A percentile compares a stretch with the other conserved stretches of the same genome.
These are phyloP conservation scores for Cladosporium sphaerospermum DNA, from an alignment of 2,329 filamentous ascomycete genomes.

Conservation along the genomic window DNA sequence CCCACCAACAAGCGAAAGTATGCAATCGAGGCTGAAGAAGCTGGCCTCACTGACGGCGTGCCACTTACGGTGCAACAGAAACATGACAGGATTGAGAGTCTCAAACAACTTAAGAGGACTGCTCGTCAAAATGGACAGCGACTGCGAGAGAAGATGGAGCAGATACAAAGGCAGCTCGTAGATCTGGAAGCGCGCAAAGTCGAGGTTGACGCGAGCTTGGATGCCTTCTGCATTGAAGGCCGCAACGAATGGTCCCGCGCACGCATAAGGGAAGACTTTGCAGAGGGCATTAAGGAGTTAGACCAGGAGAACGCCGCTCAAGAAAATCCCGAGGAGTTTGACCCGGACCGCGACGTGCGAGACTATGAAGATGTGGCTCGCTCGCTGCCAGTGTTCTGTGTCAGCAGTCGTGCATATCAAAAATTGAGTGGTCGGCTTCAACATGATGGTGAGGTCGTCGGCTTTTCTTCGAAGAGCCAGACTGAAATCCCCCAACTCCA, in stretches of 20 bases:
- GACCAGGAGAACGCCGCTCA: constrained; percentile 51
- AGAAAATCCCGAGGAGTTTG: constrained; percentile 49
- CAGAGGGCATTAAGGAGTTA: constrained; percentile 53
- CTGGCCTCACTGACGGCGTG: constrained; percentile 23
- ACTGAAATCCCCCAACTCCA: constrained; percentile 55
- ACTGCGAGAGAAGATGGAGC: constrained; percentile 28
- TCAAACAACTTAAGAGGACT: constrained; percentile 39
- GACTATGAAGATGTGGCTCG: constrained; percentile 54
- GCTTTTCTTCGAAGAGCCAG: constrained; percentile 48
- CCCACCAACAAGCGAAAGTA: constrained; percentile 40
- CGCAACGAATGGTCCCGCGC: constrained; percentile 52
- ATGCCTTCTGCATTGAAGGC: constrained; percentile 44
- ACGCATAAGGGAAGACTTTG: constrained; percentile 54
- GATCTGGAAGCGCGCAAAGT: constrained; percentile 27
- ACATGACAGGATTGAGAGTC: constrained; percentile 38
- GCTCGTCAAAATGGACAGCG: constrained; percentile 20
- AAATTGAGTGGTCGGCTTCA: constrained; percentile 51
- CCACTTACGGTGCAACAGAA: constrained; percentile 39
- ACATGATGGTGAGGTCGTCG: constrained; percentile 47
- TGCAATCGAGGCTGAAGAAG: constrained; percentile 24
- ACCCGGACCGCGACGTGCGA: constrained; percentile 49
- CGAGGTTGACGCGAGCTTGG: constrained; percentile 31
- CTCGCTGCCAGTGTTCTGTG: constrained; percentile 57
- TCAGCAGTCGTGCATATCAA: constrained; percentile 58
- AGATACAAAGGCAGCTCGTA: constrained; percentile 25